A percentile compares a stretch with the other conserved stretches of the same genome.
Conservation (phyloP, 1,139 yeast species). For the Nakaseomyces nivariensis region DNA sequence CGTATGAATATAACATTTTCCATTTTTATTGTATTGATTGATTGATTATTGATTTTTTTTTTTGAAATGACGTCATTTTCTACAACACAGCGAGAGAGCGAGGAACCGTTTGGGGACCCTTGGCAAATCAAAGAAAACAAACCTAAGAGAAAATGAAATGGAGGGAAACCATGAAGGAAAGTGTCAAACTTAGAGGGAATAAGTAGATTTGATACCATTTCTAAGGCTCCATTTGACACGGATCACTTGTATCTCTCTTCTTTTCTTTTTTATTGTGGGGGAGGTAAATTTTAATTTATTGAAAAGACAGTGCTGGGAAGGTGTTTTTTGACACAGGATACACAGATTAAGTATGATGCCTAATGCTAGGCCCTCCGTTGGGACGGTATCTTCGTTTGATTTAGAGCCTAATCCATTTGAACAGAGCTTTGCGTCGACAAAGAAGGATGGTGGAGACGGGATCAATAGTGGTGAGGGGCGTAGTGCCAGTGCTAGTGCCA, state of each 20-base stretch:
- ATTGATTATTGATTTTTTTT: no score
- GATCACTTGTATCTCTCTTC: no score
- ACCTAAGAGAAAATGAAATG: neutral
- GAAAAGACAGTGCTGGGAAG: neutral
- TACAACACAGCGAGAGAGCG: neutral
- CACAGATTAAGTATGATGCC: neutral
- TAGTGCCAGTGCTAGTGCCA: neutral
- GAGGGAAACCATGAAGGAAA: no score
- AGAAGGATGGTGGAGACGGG: conserved; percentile 17
- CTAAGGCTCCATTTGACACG: no score
- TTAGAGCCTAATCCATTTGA: conserved; percentile 95
- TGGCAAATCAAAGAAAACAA: neutral
- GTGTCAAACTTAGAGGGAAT: no score
- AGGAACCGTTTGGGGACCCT: no score
- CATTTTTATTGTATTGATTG: no score
- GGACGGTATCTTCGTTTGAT: conserved; percentile 39
- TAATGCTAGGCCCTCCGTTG: conserved; percentile 1
- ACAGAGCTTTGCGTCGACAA: conserved; percentile 65
- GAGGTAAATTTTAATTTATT: no score
- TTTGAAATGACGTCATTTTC: neutral
- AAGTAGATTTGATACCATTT: no score
- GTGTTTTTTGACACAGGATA: neutral
- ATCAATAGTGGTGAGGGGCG: neutral
- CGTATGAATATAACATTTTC: no score
- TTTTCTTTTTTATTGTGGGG: no score